Evolutionary conservation across 257 asterid species (phyloP), one percentile per base, ranked within the genome.

Genomic region (Verbena officinalis): DNA sequence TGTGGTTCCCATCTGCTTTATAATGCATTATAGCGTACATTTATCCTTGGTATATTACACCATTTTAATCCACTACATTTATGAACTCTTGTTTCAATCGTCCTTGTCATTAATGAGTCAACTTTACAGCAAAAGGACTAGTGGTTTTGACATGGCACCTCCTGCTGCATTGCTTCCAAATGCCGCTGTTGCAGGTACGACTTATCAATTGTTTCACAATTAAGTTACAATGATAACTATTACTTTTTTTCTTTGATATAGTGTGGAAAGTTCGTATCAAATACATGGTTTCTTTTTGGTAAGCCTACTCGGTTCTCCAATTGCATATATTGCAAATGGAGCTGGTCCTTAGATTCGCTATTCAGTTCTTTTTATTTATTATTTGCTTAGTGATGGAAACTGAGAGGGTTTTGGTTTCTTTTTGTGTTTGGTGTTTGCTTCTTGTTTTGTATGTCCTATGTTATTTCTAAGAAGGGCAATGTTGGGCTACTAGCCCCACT

Each of bases 401-500:
- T 94, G 97, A 94, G 91, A 3, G 92, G 72, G 74, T 87, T 86
- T 84, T 91, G 92, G 96, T 86, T 90, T 90, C 78, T 88, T 85
- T 75, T 90, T 90, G 96, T 94, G 90, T 86, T 87, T 90, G 91
- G 88, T 90, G 96, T 93, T 94, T 86, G 83, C 82, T 86, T 85
- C 95, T 81, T 90, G 97, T 93, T 88, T 94, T 90, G 95, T 94
- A 87, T 94, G 95, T 86, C 89, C 85, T 86, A 62, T 83, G 88
- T 84, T 86, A 76, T 82, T 86, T 83, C 70, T 17, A 44, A 23
- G 55, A 63, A 90, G 83, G 99, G 99, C 96, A 94, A 86, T 90
- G 77, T 85, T 90, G 96, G 99, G 97, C 95, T 84, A 83, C 95
- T 94, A 81, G 95, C 93, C 98, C 92, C 95, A 84, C 95, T 90